Base-by-base conservation (phyloP, 768 basidiomycete species). In the Termitomyces sp. region DNA sequence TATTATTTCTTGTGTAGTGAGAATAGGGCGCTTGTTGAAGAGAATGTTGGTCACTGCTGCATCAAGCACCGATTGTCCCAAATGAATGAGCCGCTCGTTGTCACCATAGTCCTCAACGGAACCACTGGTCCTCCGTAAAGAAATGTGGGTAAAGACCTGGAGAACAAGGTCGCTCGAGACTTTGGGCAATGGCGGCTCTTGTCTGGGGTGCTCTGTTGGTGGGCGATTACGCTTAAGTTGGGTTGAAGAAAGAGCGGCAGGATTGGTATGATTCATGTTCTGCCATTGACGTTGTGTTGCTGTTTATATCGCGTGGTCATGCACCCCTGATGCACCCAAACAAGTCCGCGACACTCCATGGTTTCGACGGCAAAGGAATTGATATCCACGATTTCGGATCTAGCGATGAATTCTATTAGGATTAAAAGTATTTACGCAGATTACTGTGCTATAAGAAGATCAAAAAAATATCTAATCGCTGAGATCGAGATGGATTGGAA, bases 111-210 rank as follows among this genome's bases (percentile, higher is more conserved):
- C 72, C 34, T 75, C 75, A 60, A 65, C 73, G 62, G 69, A 70
- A 24, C 62, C 72, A 39, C 63, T 62, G 61, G 64, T 70, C 65
- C 68, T 78, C 51, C 82, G 77, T 50, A 91, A 75, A 20, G 87
- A 87, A 64, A 71, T 78, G 67, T 91, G 89, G 13, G 87, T 89
- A 64, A 82, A 89, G 53, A 89, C 84, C 63, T 87, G 82, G 53
- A 91, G 79, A 62, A 85, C 73, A 37, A 83, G 72, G 51, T 86
- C 82, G 32, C 75, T 74, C 57, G 59, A 65, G 49, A 82, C 73
- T 67, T 74, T 76, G 45, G 83, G 88, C 59, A 82, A 67, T 24
- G 73, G 73, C 50, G 79, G 82, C 52, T 72, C 48, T 53, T 49
- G 63, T 34, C 33, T 39, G 16, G 24, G 51, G 40, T 22, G 45